Base-by-base conservation (phyloP, 306 rosid genomes). In the Fragaria ananassa region DNA sequence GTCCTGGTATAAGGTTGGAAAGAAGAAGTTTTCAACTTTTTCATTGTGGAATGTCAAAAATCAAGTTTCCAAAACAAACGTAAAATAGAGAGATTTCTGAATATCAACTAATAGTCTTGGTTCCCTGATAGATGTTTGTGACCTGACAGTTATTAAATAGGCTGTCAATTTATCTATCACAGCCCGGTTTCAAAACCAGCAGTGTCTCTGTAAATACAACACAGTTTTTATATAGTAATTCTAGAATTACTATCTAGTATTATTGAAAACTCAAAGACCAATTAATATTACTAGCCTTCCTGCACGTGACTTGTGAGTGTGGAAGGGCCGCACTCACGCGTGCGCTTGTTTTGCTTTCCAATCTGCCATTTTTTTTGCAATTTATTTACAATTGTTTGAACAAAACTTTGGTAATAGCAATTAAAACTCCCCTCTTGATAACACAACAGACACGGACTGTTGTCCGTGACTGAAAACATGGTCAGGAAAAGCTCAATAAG, bases 1-100 rank as follows among this genome's bases (percentile, higher is more conserved):
- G 35, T 87, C 0, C 60, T 76, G 70, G 66, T 50, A 35, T 25
- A 65, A 13, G 34, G 25, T 50, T 49, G 44, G 34, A 35, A 78
- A 57, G 27, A 44, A 49, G 14, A 71, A 41, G 44, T 47, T 69
- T 41, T 64, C 21, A 4, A 34, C 19, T 5, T 14, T 12, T 37
- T 11, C 11, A 8, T 57, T 9, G 6, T 23, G 62, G 41, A 47
- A 25, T 9, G 42, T 6, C 2, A 17, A 25, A 46, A 58, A 23
- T 57, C 3, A 15, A 58, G 49, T 9, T 42, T 57, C 27, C 2
- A 1, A 57, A 9, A 41, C 41, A 17, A 44, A 58, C 27, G 10
- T 41, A 8, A 42, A 44, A 15, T 8, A 42, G 13, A 14, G 68
- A 74, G 57, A 25, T 7, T 8, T 25, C 18, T 45, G 57, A 25